Evolutionary conservation across 2,329 filamentous ascomycete genomes (phyloP).

Genomic region (Apiospora marii): DNA sequence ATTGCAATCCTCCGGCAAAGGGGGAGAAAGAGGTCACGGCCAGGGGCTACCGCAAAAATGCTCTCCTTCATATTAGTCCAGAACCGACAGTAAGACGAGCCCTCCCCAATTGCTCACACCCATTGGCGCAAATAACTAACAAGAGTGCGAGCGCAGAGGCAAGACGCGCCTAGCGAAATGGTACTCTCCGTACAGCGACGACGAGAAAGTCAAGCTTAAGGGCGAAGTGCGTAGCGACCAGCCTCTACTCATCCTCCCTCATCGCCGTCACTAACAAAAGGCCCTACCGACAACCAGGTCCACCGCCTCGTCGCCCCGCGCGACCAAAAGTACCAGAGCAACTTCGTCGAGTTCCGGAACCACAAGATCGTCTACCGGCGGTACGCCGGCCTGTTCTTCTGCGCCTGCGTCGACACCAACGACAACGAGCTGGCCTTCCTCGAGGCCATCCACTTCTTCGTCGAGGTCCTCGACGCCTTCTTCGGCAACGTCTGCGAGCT

Average conservation of each 20-base stretch:
- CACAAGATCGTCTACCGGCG: slow-evolving; percentile 97
- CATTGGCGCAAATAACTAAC: slow-evolving; percentile 6
- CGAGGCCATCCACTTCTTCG: slow-evolving; percentile 99
- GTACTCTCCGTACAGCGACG: slow-evolving; percentile 98
- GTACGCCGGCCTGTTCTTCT: slow-evolving; percentile 98
- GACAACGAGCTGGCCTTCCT: slow-evolving; percentile 98
- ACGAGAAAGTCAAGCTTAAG: slow-evolving; percentile 99
- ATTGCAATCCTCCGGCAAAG: not conserved
- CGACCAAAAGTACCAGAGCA: slow-evolving; percentile 99
- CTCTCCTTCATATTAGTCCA: slow-evolving; percentile 53
- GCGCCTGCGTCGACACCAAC: slow-evolving; percentile 97
- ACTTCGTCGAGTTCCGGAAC: slow-evolving; percentile 96
- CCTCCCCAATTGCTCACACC: slow-evolving; percentile 1
- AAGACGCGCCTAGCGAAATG: slow-evolving; percentile 98
- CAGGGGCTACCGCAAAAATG: slow-evolving; percentile 39
- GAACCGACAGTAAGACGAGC: slow-evolving; percentile 48
- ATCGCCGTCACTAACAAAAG: not conserved
- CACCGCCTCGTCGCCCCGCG: slow-evolving; percentile 97
- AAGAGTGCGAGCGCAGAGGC: slow-evolving; percentile 67
- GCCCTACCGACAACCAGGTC: slow-evolving; percentile 61
- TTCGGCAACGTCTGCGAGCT: slow-evolving; percentile 99
- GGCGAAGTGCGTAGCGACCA: slow-evolving; percentile 73
- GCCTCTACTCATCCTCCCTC: not conserved
- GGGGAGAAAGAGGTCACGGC: not conserved
- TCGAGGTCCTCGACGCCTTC: slow-evolving; percentile 97